A percentile compares a stretch with the other conserved stretches of the same genome.
phyloP scores from a whole-genome alignment of 805 yeast species.

The Wickerhamiella australiensis region DNA sequence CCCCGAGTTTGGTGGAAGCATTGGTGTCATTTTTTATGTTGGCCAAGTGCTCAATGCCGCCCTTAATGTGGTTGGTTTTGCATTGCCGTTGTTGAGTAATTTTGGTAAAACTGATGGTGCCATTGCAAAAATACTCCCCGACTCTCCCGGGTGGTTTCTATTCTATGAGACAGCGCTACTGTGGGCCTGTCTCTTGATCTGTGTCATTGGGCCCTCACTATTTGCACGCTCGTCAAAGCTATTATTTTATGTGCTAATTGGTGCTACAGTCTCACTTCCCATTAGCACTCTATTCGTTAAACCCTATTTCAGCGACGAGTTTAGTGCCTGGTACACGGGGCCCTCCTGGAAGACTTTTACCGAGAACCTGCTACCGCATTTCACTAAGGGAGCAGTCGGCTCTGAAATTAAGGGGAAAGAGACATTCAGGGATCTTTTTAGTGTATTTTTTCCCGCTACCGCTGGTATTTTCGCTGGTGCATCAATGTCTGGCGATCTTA shows the following conservation, averaged over 20 bases:
- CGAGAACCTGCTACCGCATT: slow-evolving; percentile 62
- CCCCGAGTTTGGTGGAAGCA: slow-evolving; percentile 96
- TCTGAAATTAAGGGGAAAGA: slow-evolving; percentile 52
- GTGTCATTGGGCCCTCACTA: slow-evolving; percentile 66
- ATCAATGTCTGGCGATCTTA: slow-evolving; percentile 90
- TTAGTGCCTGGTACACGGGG: slow-evolving; percentile 48
- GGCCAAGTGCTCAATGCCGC: slow-evolving; percentile 88
- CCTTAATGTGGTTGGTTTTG: slow-evolving; percentile 88
- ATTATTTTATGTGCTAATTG: slow-evolving; percentile 50
- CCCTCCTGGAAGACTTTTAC: slow-evolving; percentile 52
- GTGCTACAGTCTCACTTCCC: slow-evolving; percentile 74
- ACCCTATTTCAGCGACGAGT: slow-evolving; percentile 37
- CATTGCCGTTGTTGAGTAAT: slow-evolving; percentile 77
- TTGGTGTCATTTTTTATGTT: slow-evolving; percentile 84
- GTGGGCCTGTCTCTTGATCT: slow-evolving; percentile 58
- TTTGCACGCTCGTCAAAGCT: slow-evolving; percentile 76
- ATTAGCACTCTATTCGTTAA: slow-evolving; percentile 53
- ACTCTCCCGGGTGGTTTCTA: slow-evolving; percentile 56
- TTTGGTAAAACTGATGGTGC: slow-evolving; percentile 55
- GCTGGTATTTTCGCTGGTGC: slow-evolving; percentile 99
- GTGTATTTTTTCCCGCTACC: slow-evolving; percentile 94
- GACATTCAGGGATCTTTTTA: slow-evolving; percentile 75
- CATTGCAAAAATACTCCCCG: slow-evolving; percentile 48
- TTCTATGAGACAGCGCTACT: slow-evolving; percentile 59
- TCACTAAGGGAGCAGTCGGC: slow-evolving; percentile 89